These are phyloP conservation scores for Kalmusia sp. DNA, from an alignment of 2,329 filamentous ascomycete genomes.

Conservation along the genomic window DNA sequence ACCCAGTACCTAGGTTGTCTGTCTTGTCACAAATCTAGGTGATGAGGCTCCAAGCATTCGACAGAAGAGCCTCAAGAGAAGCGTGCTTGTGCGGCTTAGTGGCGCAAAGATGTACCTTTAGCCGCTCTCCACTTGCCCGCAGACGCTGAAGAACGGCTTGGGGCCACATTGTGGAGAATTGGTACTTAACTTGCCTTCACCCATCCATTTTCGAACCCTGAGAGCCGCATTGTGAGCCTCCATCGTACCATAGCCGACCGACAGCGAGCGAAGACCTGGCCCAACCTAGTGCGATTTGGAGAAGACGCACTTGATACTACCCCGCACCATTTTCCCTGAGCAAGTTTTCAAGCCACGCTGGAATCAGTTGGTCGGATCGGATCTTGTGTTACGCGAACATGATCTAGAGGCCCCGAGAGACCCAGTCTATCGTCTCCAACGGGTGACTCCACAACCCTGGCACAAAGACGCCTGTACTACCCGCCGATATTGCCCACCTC, in stretches of 20 bases:
- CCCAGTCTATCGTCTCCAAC: background rate
- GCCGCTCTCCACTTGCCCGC: conserved; percentile 20
- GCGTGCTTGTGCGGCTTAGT: conserved; percentile 11
- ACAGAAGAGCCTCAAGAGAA: conserved; percentile 8
- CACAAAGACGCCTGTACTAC: conserved; percentile 5
- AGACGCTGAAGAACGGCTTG: conserved; percentile 2
- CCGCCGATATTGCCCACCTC: background rate
- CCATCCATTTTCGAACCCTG: background rate
- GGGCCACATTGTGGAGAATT: conserved; percentile 8
- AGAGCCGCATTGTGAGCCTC: conserved; percentile 14
- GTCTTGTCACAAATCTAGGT: conserved; percentile 14
- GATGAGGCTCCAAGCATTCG: conserved; percentile 12
- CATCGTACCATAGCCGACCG: conserved; percentile 1
- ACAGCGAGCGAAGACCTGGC: conserved; percentile 4
- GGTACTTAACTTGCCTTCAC: conserved; percentile 21
- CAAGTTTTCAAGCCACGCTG: background rate
- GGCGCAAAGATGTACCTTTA: conserved; percentile 23
- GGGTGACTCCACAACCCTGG: conserved; percentile 1
- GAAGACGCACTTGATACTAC: background rate
- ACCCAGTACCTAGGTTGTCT: conserved; percentile 23
- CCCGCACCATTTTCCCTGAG: background rate
- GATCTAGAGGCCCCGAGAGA: background rate
- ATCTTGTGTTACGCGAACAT: conserved; percentile 12
- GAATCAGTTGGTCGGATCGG: conserved; percentile 2
- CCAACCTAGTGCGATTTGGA: background rate